Evolutionary conservation across 106 monocot species (phyloP).

Genomic region (Phalaenopsis equestris): DNA sequence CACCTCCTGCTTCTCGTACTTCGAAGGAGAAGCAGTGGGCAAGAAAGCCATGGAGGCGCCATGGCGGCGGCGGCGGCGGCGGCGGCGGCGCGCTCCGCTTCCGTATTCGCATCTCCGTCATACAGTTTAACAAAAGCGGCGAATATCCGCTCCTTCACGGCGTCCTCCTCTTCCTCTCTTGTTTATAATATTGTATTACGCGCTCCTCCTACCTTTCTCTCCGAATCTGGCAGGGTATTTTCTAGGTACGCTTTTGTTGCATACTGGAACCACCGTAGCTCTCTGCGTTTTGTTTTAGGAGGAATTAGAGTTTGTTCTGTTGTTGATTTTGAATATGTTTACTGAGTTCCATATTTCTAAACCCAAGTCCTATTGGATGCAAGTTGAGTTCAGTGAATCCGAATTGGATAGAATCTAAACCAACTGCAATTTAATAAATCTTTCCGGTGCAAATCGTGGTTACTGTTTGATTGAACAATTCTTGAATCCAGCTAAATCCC

Average conservation of each 20-base stretch:
- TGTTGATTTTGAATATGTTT: no score
- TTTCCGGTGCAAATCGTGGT: no score
- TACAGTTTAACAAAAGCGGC: not conserved
- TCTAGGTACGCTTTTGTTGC: not conserved
- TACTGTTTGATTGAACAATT: no score
- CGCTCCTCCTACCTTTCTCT: not conserved
- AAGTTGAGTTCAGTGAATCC: no score
- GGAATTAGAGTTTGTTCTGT: not conserved
- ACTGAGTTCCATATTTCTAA: no score
- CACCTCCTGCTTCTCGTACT: not conserved
- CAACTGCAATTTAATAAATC: no score
- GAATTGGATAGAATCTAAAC: no score
- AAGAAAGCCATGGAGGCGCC: slow-evolving; percentile 1
- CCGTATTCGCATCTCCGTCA: not conserved
- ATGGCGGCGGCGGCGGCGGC: not conserved
- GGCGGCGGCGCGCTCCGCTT: not conserved
- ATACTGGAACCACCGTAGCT: not conserved
- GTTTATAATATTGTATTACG: not conserved
- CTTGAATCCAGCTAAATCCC: no score
- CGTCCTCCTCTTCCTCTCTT: not conserved
- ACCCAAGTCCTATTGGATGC: no score
- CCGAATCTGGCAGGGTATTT: not conserved
- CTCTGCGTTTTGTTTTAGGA: not conserved
- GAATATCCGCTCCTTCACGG: not conserved
- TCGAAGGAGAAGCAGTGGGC: not conserved